Evolutionary conservation across 768 basidiomycete genomes (phyloP).

Genomic region (Amanita rimosa): DNA sequence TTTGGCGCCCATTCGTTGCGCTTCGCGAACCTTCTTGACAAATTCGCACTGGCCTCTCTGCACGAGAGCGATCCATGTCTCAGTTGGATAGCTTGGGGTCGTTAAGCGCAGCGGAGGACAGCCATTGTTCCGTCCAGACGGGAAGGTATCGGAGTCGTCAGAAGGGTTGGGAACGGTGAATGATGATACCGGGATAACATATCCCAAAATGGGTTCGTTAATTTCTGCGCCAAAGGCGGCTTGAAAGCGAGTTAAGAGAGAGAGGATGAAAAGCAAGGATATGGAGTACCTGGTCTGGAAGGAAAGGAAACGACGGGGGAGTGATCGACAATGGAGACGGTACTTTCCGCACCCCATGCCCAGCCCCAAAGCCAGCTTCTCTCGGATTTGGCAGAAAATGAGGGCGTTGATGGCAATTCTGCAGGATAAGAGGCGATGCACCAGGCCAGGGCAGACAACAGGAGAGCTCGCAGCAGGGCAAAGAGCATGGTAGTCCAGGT

Average conservation of each 20-base stretch:
- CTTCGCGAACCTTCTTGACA: constrained; percentile 74
- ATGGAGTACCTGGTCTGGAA: constrained; percentile 43
- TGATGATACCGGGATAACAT: constrained; percentile 60
- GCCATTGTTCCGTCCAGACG: constrained; percentile 34
- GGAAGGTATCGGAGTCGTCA: constrained; percentile 14
- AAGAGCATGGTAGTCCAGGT: constrained; percentile 12
- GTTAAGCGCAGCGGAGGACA: constrained; percentile 59
- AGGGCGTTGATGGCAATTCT: constrained; percentile 12
- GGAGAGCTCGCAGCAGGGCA: constrained; percentile 13
- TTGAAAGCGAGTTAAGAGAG: constrained; percentile 13
- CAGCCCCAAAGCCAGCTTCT: constrained; percentile 49
- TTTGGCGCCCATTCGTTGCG: constrained; percentile 63
- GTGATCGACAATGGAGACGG: constrained; percentile 70
- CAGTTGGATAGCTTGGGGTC: constrained; percentile 48
- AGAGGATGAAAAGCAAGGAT: neutral
- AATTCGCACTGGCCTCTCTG: constrained; percentile 89
- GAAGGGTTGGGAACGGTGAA: constrained; percentile 43
- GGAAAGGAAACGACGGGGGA: constrained; percentile 59
- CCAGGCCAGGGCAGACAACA: constrained; percentile 13
- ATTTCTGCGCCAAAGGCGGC: constrained; percentile 74
- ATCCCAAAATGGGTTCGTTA: constrained; percentile 54
- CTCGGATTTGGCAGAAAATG: constrained; percentile 34
- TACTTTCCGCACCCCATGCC: constrained; percentile 59
- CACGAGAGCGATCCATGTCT: constrained; percentile 85
- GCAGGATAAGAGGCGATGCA: constrained; percentile 16